Evolutionary conservation across 2,329 filamentous ascomycete genomes (phyloP).

Genomic region (Exophiala phaeomuriformis): DNA sequence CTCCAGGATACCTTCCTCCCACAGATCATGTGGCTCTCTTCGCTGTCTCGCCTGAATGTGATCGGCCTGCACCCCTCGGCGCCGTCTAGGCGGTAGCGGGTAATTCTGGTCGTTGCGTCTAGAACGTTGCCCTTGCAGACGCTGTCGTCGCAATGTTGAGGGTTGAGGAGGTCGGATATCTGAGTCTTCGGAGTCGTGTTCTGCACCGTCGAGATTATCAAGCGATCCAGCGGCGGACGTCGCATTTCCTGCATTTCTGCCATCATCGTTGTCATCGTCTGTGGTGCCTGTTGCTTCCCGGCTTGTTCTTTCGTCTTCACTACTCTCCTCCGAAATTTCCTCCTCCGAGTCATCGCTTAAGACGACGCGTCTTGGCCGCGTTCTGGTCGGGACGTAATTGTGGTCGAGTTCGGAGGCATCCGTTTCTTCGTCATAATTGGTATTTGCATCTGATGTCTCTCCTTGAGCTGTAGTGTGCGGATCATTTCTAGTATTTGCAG

Average conservation of each 20-base stretch:
- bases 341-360: conserved; percentile 23
- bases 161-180: conserved; percentile 22
- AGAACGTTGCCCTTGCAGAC: conserved; percentile 15
- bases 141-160: conserved; percentile 11
- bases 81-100: background rate
- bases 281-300: background rate
- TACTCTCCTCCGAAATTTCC: background rate
- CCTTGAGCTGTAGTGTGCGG: background rate
- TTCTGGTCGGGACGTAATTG: background rate
- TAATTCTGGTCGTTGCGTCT: conserved; percentile 9
- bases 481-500: background rate
- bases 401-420: conserved; percentile 9
- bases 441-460: conserved; percentile 1
- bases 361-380: conserved; percentile 4
- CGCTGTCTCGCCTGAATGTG: background rate
- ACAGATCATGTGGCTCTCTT: background rate
- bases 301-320: background rate
- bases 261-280: conserved; percentile 1
- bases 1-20: background rate
- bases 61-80: background rate
- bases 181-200: conserved; percentile 20
- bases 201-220: conserved; percentile 5
- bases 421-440: conserved; percentile 16
- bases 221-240: conserved; percentile 1
- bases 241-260: conserved; percentile 4